Evolutionary conservation across 2,329 filamentous ascomycete species (phyloP).

Genomic region (Scortechinia acanthostroma): DNA sequence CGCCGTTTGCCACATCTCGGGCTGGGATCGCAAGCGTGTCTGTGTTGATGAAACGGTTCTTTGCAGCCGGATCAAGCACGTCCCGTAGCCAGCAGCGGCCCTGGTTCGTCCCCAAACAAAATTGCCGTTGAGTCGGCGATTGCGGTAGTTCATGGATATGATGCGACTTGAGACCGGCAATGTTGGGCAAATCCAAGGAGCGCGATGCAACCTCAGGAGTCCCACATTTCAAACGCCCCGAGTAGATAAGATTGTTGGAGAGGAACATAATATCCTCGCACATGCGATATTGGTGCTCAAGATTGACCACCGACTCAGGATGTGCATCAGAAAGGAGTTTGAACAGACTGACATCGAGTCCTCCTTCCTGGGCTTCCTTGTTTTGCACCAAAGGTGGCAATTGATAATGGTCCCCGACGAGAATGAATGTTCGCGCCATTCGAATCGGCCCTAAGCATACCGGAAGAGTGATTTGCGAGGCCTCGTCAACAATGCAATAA

Average conservation of each 20-base stretch:
- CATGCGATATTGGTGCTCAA: conserved; percentile 73
- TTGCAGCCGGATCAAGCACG: conserved; percentile 41
- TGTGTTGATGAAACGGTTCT: conserved; percentile 63
- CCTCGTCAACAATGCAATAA: conserved; percentile 73
- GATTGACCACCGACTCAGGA: conserved; percentile 57
- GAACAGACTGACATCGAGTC: conserved; percentile 66
- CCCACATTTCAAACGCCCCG: conserved; percentile 62
- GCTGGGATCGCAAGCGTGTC: conserved; percentile 44
- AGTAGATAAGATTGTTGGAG: conserved; percentile 65
- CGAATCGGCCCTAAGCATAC: conserved; percentile 67
- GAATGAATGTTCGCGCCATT: conserved; percentile 64
- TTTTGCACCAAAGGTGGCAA: conserved; percentile 68
- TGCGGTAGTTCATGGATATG: conserved; percentile 20
- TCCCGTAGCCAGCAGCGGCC: conserved; percentile 50
- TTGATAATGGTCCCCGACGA: conserved; percentile 71
- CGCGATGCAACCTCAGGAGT: conserved; percentile 50
- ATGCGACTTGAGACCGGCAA: conserved; percentile 31
- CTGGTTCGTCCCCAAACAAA: conserved; percentile 30
- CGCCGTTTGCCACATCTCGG: conserved; percentile 46
- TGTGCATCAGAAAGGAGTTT: conserved; percentile 65
- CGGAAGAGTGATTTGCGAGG: conserved; percentile 69
- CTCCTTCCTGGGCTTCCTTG: conserved; percentile 58
- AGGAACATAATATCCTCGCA: conserved; percentile 68
- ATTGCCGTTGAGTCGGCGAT: conserved; percentile 11
- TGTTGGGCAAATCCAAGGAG: conserved; percentile 43